Base-by-base conservation (phyloP, 2,329 filamentous ascomycete species). In the Cryphonectria parasitica region DNA sequence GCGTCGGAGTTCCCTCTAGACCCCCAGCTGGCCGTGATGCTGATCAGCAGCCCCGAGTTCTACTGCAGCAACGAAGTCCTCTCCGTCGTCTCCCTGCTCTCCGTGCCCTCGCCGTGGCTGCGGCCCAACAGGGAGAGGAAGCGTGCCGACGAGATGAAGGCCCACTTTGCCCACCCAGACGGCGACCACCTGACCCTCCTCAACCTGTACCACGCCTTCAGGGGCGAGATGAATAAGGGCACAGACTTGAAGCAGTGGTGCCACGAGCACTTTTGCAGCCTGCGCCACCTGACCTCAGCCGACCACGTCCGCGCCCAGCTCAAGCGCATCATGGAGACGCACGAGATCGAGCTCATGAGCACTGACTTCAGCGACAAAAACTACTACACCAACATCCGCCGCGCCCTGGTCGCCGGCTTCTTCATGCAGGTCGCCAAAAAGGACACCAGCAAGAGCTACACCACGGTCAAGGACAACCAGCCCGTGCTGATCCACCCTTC, bases 381-480 rank as follows among this genome's bases (percentile, higher is more conserved):
- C 78, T 99, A 99, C 85, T 99, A 98, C 82, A 94, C 90, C 80
- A 99, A 99, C 81, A 99, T 99, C 77, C 92, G 95, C 61, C 91
- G 94, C 52, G 95, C 96, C 11, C 87, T 99, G 19, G 91, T 98
- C 17, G 89, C 95, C 0, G 96, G 97, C 45, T 99, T 99, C 87
- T 99, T 99, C 87, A 99, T 99, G 96, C 96, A 99, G 80, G 93
- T 98, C 31, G 97, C 96, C 71, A 98, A 97, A 89, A 94, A 92
- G 79, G 94, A 98, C 78, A 91, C 89, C 41, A 92, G 93, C 78
- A 98, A 98, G 86, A 89, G 93, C 58, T 99, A 99, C 83, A 90
- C 91, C 74, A 99, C 96, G 1, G 91, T 99, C 80, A 99, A 98
- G 85, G 97, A 99, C 78, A 92, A 98, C 77, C 95, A 98, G 83